Evolutionary conservation across 306 rosid species (phyloP), one percentile per base, ranked within the genome.

Genomic region (Quercus variabilis): DNA sequence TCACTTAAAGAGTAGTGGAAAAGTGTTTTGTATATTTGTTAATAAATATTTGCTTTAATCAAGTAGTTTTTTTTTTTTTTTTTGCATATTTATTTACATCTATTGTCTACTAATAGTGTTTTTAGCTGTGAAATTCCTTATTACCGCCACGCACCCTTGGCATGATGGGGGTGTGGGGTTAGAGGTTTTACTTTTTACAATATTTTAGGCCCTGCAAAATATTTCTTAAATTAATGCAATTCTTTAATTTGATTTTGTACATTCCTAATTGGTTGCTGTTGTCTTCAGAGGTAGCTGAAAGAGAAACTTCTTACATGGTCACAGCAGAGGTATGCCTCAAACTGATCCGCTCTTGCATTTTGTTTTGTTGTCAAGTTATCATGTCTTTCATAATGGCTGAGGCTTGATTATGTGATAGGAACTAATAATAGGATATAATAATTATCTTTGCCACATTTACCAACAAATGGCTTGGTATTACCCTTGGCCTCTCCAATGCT

Each of bases 301-400:
- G 77, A 67, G 83, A 81, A 74, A 84, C 86, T 74, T 73, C 84
- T 38, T 86, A 88, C 77, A 77, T 82, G 14, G 81, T 86, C 74
- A 81, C 89, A 74, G 84, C 89, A 7, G 89, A 86, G 91, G 90
- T 88, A 81, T 58, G 82, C 78, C 73, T 46, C 8, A n/a, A 69
- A 55, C 51, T 71, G 19, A 77, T 76, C 60, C 52, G 23, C 60
- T 5, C 33, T 41, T 65, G 25, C 51, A 63, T 20, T 69, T 71
- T 11, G 23, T 56, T 63, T 43, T 56, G 41, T 35, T 30, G 52
- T 57, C 21, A 55, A 26, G 15, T 52, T 20, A 25, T 74, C 2
- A 17, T 49, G 52, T 19, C 51, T 17, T 46, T 69, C 54, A 31
- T 14, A n/a, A 33, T 55, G 79, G 26, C 35, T 31, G 68, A 54